A percentile compares a stretch with the other conserved stretches of the same genome.
Evolutionary conservation across 352 stramenopile species (phyloP).

Genomic region (Phytopythium delawarense): DNA sequence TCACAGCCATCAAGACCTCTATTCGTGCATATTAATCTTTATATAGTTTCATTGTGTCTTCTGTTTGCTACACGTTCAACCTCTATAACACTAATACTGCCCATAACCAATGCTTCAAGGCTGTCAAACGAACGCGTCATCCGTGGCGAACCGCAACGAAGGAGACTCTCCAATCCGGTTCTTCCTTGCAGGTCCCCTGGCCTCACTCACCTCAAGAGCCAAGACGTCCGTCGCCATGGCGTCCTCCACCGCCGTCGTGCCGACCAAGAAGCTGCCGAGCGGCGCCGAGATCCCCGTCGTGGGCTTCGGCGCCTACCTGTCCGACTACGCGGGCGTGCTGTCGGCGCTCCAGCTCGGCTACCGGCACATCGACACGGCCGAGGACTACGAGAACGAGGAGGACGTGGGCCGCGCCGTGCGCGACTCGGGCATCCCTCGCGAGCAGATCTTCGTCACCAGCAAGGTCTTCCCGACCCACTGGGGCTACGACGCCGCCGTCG

Average conservation of each 20-base stretch:
- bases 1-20: no score
- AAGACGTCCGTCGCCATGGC: conserved; percentile 1
- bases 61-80: no score
- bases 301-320: conserved; percentile 42
- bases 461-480: conserved; percentile 58
- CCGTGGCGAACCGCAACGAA: no score
- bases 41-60: no score
- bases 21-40: no score
- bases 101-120: no score
- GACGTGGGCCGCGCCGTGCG: conserved; percentile 59
- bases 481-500: conserved; percentile 54
- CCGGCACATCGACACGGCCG: conserved; percentile 84
- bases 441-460: conserved; percentile 73
- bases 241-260: conserved; percentile 4
- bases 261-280: conserved; percentile 27
- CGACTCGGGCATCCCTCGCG: conserved; percentile 53
- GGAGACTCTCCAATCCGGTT: no score
- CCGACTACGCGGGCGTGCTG: conserved; percentile 32
- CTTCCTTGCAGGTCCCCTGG: no score
- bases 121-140: no score
- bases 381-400: conserved; percentile 77
- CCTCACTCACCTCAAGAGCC: no score
- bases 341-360: conserved; percentile 59
- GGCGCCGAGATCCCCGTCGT: conserved; percentile 29
- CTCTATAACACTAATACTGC: no score